Evolutionary conservation across 495 filamentous ascomycete genomes (phyloP).

Genomic region (Penicillium nucicola): DNA sequence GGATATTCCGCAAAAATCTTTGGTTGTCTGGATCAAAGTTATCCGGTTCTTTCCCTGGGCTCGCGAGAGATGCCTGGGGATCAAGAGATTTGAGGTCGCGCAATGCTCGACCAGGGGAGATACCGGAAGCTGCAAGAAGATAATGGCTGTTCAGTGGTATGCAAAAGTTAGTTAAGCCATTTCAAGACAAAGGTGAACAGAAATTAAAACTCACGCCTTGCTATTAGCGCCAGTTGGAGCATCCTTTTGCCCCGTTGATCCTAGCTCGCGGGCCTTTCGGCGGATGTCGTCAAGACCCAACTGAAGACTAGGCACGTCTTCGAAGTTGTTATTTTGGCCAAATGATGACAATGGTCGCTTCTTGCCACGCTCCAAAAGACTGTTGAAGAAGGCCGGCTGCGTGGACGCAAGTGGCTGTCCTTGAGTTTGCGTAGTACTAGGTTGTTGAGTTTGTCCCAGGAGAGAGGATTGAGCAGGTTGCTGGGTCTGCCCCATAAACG

Average conservation of each 20-base stretch:
- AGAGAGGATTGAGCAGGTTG: constrained; percentile 28
- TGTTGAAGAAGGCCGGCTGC: constrained; percentile 79
- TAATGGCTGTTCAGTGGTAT: constrained; percentile 55
- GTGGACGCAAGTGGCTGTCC: constrained; percentile 29
- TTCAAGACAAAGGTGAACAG: not conserved
- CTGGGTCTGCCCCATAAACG: constrained; percentile 29
- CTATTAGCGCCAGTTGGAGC: constrained; percentile 50
- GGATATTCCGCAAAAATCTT: constrained; percentile 74
- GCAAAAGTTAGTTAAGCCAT: constrained; percentile 1
- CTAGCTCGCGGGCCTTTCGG: constrained; percentile 76
- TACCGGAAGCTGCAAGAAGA: constrained; percentile 84
- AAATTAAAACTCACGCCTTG: constrained; percentile 54
- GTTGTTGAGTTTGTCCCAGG: constrained; percentile 29
- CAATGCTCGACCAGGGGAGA: constrained; percentile 72
- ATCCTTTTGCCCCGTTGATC: constrained; percentile 46
- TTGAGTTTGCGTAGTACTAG: constrained; percentile 13
- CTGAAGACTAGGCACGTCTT: constrained; percentile 60
- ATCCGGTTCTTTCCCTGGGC: constrained; percentile 40
- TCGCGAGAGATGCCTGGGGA: constrained; percentile 41
- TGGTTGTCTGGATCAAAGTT: constrained; percentile 74
- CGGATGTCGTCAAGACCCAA: constrained; percentile 84
- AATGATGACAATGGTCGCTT: constrained; percentile 42
- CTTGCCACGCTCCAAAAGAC: constrained; percentile 71
- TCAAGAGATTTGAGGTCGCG: constrained; percentile 68
- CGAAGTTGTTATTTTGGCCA: constrained; percentile 40